Evolutionary conservation across 768 basidiomycete species (phyloP).

Genomic region (Naganishia onofrii): DNA sequence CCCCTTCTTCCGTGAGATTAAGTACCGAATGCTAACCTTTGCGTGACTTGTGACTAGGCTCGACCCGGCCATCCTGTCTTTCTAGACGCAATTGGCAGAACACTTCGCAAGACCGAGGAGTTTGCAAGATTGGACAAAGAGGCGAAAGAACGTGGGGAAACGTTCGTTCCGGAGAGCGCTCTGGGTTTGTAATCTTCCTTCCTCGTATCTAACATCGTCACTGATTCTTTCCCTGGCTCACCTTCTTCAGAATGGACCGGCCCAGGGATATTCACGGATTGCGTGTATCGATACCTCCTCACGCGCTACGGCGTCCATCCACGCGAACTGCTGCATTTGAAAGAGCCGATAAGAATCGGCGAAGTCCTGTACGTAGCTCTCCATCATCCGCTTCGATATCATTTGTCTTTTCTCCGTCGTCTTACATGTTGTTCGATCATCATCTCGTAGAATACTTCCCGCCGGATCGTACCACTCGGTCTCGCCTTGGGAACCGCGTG

Average conservation of each 20-base stretch:
- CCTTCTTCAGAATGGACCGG: slow-evolving; percentile 39
- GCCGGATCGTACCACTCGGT: slow-evolving; percentile 40
- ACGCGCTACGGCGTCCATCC: slow-evolving; percentile 42
- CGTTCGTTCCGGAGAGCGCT: slow-evolving; percentile 36
- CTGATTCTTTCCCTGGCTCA: too few species aligned
- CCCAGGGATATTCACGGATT: slow-evolving; percentile 41
- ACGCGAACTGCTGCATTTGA: slow-evolving; percentile 36
- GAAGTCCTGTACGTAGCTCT: slow-evolving; percentile 37
- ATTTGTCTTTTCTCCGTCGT: too few species aligned
- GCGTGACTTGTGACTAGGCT: not conserved
- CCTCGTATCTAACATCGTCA: not conserved
- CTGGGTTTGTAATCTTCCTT: slow-evolving; percentile 20
- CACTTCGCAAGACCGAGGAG: slow-evolving; percentile 37
- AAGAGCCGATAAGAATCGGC: slow-evolving; percentile 37
- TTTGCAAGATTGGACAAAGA: slow-evolving; percentile 17
- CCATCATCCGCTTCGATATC: too few species aligned
- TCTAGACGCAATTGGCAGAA: slow-evolving; percentile 39
- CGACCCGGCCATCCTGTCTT: slow-evolving; percentile 39
- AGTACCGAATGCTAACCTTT: not conserved
- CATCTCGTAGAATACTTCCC: slow-evolving; percentile 29
- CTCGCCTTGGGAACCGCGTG: slow-evolving; percentile 38
- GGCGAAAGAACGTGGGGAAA: slow-evolving; percentile 33
- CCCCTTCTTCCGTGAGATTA: not conserved
- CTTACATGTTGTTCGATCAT: not conserved
- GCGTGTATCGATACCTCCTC: slow-evolving; percentile 42